Evolutionary conservation across 2,329 filamentous ascomycete species (phyloP), one percentile per base, ranked within the genome.

Genomic region (Aspergillus oerlinghausenensis): DNA sequence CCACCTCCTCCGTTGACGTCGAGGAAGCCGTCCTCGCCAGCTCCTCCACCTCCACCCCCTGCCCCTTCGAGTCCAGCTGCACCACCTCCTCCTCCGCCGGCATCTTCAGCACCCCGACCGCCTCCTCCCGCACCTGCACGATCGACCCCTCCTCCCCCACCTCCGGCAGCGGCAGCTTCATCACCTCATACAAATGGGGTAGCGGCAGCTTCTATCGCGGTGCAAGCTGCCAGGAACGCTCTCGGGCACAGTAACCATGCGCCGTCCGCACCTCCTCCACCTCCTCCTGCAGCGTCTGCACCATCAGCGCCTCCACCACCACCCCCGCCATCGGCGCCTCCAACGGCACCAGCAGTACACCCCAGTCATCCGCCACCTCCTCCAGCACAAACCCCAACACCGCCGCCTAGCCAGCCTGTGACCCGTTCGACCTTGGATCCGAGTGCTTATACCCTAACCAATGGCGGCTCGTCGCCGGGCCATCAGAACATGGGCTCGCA

Each of bases 391-490:
- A 73, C 59, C 74, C 77, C 60, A 52, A 70, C 63, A 6, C 63
- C 63, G 17, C 63, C 65, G 43, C 54, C 60, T 28, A 73, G 73
- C 40, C 77, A 79, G 55, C 81, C 62, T 49, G 77, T 77, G 70
- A 77, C 65, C 68, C 87, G 73, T 49, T 82, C 86, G 4, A 84
- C 89, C 79, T 77, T 94, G 14, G 88, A 93, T 68, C 83, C 90
- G 1, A 89, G 86, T 67, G 82, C 87, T 11, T 94, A 92, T 73
- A 94, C 90, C 0, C 79, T 92, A 47, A 81, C 81, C 21, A 90
- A 89, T 67, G 87, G 87, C 48, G 74, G 70, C 57, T 67, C 68
- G 54, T 68, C 66, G 49, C 59, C 67, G 52, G 58, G 63, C 48
- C 54, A 67, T 52, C 56, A 66, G 32, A 63, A 65, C 64, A 29